Percentiles rank a stretch among this genome's conserved stretches.
These are phyloP conservation scores for Daldinia vernicosa DNA, from an alignment of 495 filamentous ascomycete species.

Conservation along the genomic window DNA sequence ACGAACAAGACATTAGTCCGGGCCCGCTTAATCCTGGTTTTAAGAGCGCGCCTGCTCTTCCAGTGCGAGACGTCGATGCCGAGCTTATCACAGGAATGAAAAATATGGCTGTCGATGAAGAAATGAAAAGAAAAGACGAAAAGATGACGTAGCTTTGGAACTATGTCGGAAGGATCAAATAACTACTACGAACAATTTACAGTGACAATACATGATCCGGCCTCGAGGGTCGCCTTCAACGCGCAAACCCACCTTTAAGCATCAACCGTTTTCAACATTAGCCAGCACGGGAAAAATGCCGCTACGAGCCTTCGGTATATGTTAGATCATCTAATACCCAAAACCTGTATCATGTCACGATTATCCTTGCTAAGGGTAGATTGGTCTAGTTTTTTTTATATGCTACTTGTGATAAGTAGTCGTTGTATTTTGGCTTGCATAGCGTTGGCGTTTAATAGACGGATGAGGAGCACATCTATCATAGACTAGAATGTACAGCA, in stretches of 20 bases:
- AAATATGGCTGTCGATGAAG: conserved; percentile 51
- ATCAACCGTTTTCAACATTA: conserved; percentile 3
- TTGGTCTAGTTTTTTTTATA: conserved; percentile 20
- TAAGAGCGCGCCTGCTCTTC: conserved; percentile 21
- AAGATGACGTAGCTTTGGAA: conserved; percentile 12
- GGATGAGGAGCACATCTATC: conserved; percentile 1
- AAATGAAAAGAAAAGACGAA: conserved; percentile 39
- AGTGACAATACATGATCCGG: conserved; percentile 3
- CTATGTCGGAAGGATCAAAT: background rate
- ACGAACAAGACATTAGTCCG: background rate
- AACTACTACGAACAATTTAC: background rate
- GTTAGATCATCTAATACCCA: background rate
- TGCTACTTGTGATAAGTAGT: conserved; percentile 19
- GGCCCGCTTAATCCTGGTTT: background rate
- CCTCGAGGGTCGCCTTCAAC: background rate
- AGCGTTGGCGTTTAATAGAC: conserved; percentile 36
- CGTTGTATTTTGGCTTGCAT: conserved; percentile 29
- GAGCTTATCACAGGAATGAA: conserved; percentile 62
- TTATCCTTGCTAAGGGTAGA: conserved; percentile 13
- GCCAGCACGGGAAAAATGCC: background rate
- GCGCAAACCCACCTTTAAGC: background rate
- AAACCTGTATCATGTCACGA: background rate
- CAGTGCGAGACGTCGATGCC: conserved; percentile 52
- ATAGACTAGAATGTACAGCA: conserved; percentile 35
- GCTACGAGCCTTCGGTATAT: background rate